Percentiles rank a stretch among this genome's conserved stretches.
These are phyloP conservation scores for Ascocoryne sarcoides DNA, from an alignment of 2,329 filamentous ascomycete species.

Conservation along the genomic window DNA sequence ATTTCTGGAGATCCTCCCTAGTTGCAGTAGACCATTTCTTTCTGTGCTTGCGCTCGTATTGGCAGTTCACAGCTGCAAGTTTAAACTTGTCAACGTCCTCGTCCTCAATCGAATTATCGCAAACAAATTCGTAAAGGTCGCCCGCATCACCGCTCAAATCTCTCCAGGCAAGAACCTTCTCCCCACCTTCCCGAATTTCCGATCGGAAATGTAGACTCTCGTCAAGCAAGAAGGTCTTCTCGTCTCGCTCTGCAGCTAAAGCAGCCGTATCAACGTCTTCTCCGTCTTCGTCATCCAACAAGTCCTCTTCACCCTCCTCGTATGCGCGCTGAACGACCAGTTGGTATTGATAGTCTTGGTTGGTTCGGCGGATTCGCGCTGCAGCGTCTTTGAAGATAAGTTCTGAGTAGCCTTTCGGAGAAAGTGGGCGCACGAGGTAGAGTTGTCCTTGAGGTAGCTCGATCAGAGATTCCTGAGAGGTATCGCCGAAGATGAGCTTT, in stretches of 20 bases:
- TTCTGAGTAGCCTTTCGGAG: constrained; percentile 95
- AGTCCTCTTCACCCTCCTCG: constrained; percentile 93
- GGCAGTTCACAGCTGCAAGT: constrained; percentile 77
- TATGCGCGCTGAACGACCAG: constrained; percentile 93
- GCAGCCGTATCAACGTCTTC: constrained; percentile 71
- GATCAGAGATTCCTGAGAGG: constrained; percentile 77
- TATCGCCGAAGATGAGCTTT: constrained; percentile 84
- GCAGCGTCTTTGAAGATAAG: constrained; percentile 98
- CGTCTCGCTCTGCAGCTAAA: constrained; percentile 77
- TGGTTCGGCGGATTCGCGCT: constrained; percentile 83
- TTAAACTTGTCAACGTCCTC: constrained; percentile 74
- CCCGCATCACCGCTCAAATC: constrained; percentile 89
- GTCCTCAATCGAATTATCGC: constrained; percentile 62
- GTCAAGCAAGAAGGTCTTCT: constrained; percentile 95
- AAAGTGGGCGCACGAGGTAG: constrained; percentile 89
- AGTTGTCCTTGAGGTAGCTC: constrained; percentile 94
- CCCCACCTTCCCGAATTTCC: constrained; percentile 68
- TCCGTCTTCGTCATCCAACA: constrained; percentile 79
- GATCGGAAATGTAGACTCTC: constrained; percentile 81
- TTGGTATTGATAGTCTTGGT: constrained; percentile 94
- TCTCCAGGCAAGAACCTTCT: constrained; percentile 87
- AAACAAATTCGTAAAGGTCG: constrained; percentile 97
- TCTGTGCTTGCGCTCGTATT: constrained; percentile 94
- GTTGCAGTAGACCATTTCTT: constrained; percentile 72
- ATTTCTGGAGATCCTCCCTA: constrained; percentile 70